Evolutionary conservation across 2,329 filamentous ascomycete species (phyloP).

Genomic region (Periglandula ipomoeae): DNA sequence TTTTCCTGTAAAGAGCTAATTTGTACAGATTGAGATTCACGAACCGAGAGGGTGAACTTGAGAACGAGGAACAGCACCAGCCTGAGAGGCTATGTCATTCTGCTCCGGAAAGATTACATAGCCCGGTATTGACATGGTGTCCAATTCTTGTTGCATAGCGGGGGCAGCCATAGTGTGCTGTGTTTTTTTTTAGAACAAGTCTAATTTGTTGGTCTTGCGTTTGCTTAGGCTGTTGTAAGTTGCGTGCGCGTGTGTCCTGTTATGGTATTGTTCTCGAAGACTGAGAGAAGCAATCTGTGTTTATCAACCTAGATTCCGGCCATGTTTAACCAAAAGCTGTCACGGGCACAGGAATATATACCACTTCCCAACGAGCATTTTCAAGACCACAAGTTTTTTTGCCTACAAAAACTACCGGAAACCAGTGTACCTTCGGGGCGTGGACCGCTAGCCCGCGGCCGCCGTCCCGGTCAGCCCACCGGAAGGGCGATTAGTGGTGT

Average conservation of each 20-base stretch:
- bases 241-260: not conserved
- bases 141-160: conserved; percentile 13
- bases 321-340: not conserved
- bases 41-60: conserved; percentile 28
- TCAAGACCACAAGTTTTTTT: not conserved
- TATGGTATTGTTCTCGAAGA: conserved; percentile 1
- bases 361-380: not conserved
- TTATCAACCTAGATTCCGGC: conserved; percentile 2
- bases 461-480: conserved; percentile 2
- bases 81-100: conserved; percentile 26
- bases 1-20: not conserved
- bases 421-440: not conserved
- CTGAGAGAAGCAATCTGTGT: not conserved
- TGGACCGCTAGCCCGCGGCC: conserved; percentile 7
- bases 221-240: not conserved
- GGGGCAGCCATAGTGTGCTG: conserved; percentile 13
- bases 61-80: conserved; percentile 21
- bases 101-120: conserved; percentile 37
- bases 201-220: not conserved
- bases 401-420: not conserved
- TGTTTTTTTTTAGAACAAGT: not conserved
- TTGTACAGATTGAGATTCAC: not conserved
- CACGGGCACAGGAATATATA: conserved; percentile 5
- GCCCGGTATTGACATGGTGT: conserved; percentile 34
- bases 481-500: not conserved